Conservation (phyloP, 2,329 filamentous ascomycete genomes). For the Calonectria henricotiae region DNA sequence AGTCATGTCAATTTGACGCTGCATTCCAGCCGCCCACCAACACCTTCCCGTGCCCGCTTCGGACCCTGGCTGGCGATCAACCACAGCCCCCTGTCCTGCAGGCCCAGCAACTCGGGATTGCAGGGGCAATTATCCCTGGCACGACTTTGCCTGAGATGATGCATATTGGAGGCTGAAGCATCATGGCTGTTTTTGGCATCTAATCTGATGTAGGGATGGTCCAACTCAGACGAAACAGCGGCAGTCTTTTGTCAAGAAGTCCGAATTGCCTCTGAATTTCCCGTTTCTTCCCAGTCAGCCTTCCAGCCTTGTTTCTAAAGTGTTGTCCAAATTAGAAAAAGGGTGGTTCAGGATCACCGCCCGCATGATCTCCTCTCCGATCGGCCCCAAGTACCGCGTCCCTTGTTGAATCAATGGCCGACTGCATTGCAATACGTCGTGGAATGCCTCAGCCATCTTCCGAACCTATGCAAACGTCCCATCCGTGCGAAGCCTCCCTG, state of each 20-base stretch:
- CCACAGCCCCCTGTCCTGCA: background rate
- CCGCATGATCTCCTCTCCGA: background rate
- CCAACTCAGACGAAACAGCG: constrained; percentile 6
- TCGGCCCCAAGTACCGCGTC: background rate
- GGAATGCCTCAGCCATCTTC: constrained; percentile 3
- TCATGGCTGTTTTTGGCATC: background rate
- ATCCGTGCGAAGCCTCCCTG: background rate
- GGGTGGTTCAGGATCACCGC: background rate
- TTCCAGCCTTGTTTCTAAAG: background rate
- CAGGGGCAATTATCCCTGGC: background rate
- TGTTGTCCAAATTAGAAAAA: background rate
- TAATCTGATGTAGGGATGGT: background rate
- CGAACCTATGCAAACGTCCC: too few relatives aligned
- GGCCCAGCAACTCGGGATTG: background rate
- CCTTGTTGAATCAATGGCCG: background rate
- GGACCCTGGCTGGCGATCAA: background rate
- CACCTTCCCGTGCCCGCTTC: background rate
- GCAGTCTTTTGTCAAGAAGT: background rate
- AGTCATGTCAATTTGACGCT: background rate
- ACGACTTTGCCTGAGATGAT: background rate
- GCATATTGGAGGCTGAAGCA: background rate
- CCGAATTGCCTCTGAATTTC: background rate
- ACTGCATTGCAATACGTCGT: background rate
- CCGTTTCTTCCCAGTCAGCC: background rate
- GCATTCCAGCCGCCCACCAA: background rate